Percentiles rank a stretch among this genome's conserved stretches.
phyloP scores from a whole-genome alignment of 768 basidiomycete species.

The Cantharellus anzutake region DNA sequence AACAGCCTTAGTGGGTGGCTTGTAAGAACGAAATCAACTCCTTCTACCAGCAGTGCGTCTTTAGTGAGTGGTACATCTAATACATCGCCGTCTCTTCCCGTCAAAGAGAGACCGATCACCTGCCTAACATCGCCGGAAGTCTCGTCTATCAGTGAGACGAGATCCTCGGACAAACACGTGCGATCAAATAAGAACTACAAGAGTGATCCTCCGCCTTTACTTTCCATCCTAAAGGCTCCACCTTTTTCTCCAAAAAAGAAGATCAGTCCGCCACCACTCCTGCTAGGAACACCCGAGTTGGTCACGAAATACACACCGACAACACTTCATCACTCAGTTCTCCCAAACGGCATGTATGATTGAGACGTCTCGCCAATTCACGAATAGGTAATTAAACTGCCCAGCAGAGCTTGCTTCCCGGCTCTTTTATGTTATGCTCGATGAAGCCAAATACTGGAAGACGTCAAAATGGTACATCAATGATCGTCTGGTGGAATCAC shows the following conservation, averaged over 20 bases:
- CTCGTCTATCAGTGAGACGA: background rate
- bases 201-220: slow-evolving; percentile 17
- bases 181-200: background rate
- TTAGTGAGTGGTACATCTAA: too few species aligned
- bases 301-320: slow-evolving; percentile 56
- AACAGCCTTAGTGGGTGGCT: slow-evolving; percentile 38
- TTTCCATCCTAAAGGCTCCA: slow-evolving; percentile 36
- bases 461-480: slow-evolving; percentile 74
- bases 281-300: slow-evolving; percentile 39
- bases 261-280: slow-evolving; percentile 36
- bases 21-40: slow-evolving; percentile 6
- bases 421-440: slow-evolving; percentile 55
- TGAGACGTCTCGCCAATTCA: background rate
- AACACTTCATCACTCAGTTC: slow-evolving; percentile 46
- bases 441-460: slow-evolving; percentile 41
- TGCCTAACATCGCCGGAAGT: too few species aligned
- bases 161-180: background rate
- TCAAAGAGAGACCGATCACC: too few species aligned
- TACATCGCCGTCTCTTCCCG: too few species aligned
- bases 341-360: slow-evolving; percentile 27
- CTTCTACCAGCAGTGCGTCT: too few species aligned
- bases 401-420: slow-evolving; percentile 42
- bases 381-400: background rate
- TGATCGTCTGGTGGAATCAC: slow-evolving; percentile 64
- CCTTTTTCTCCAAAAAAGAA: slow-evolving; percentile 19